phyloP scores from a whole-genome alignment of 495 filamentous ascomycete genomes.

The Collariella sp. region DNA sequence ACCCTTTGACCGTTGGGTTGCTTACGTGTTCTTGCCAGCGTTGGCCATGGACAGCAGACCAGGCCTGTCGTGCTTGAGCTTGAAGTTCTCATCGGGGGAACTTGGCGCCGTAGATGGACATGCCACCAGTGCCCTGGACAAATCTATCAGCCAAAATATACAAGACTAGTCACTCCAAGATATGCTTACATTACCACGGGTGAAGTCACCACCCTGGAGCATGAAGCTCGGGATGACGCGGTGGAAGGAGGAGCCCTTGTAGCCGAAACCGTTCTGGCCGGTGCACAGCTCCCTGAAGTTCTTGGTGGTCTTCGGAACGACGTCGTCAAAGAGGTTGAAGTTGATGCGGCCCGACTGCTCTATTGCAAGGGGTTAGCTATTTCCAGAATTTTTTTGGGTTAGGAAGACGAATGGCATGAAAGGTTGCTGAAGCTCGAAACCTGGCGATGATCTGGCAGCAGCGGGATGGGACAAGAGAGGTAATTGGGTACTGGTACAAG shows the following conservation, averaged over 20 bases:
- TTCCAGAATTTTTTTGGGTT: background rate
- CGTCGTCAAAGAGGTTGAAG: conserved; percentile 81
- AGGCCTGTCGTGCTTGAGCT: conserved; percentile 51
- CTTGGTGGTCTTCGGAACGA: conserved; percentile 81
- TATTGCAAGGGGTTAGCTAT: conserved; percentile 30
- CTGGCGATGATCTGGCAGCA: no score
- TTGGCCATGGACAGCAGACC: conserved; percentile 78
- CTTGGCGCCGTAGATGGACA: conserved; percentile 83
- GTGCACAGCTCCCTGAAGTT: conserved; percentile 97
- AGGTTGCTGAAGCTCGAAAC: no score
- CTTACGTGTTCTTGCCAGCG: conserved; percentile 70
- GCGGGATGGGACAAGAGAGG: background rate
- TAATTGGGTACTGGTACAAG: background rate
- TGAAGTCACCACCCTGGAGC: conserved; percentile 99
- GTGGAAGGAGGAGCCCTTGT: conserved; percentile 80
- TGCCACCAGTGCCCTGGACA: conserved; percentile 69
- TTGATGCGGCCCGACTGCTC: conserved; percentile 72
- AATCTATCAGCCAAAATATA: no score
- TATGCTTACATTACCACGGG: conserved; percentile 74
- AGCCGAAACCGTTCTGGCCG: conserved; percentile 80
- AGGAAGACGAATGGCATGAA: no score
- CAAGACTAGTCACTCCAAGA: background rate
- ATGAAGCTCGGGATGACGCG: conserved; percentile 95
- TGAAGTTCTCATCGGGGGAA: conserved; percentile 77
- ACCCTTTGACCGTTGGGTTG: background rate